These are phyloP conservation scores for Madurella mycetomatis DNA, from an alignment of 2,329 filamentous ascomycete species.

Conservation along the genomic window DNA sequence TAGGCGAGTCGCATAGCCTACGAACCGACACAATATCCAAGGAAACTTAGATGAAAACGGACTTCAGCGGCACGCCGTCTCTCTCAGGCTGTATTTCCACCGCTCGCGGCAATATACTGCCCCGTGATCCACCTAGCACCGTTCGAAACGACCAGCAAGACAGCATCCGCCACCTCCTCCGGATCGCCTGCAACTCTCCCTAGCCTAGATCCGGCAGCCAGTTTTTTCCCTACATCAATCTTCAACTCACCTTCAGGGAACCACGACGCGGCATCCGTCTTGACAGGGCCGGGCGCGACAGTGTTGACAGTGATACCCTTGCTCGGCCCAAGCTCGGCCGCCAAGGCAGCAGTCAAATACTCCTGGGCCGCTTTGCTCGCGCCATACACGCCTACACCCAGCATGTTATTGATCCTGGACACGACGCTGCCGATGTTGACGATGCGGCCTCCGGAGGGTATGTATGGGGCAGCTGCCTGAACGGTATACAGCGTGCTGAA, in stretches of 20 bases:
- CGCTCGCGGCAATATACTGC: conserved; percentile 38
- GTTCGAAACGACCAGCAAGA: conserved; percentile 36
- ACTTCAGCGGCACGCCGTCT: too few relatives aligned
- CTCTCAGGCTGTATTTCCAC: conserved; percentile 28
- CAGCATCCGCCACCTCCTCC: conserved; percentile 41
- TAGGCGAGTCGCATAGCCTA: too few relatives aligned
- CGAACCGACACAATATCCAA: too few relatives aligned
- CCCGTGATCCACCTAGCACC: conserved; percentile 43
- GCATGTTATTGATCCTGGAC: conserved; percentile 22
- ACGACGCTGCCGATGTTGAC: conserved; percentile 32
- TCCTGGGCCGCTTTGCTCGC: conserved; percentile 36
- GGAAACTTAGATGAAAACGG: too few relatives aligned
- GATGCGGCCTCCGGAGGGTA: conserved; percentile 34
- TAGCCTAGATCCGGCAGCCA: conserved; percentile 29
- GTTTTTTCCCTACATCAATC: conserved; percentile 19
- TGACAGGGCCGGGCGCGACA: conserved; percentile 37
- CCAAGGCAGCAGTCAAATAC: conserved; percentile 32
- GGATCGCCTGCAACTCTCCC: conserved; percentile 33
- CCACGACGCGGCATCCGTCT: conserved; percentile 31
- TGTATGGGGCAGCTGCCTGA: conserved; percentile 33
- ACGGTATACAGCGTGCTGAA: conserved; percentile 33
- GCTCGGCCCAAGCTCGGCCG: conserved; percentile 34
- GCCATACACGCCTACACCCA: conserved; percentile 24
- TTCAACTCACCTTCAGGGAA: conserved; percentile 12
- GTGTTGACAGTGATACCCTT: conserved; percentile 42